Conservation (phyloP, 805 yeast species). For the Saturnispora diversa region DNA sequence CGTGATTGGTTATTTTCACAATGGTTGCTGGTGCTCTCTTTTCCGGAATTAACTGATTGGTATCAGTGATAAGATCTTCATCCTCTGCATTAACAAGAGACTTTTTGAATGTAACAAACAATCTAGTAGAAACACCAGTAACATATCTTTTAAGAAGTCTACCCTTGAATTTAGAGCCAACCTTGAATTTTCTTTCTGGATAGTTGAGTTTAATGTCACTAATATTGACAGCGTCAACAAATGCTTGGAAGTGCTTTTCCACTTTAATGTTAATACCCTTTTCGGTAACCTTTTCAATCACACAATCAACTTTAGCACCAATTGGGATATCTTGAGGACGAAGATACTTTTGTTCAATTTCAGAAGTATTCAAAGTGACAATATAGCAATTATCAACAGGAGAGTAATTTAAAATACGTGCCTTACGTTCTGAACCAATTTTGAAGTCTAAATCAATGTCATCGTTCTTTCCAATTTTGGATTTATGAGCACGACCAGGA, state of each 20-base stretch:
- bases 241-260: conserved; percentile 61
- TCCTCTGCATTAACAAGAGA: conserved; percentile 63
- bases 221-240: conserved; percentile 67
- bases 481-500: conserved; percentile 70
- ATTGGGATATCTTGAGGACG: conserved; percentile 64
- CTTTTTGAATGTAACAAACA: conserved; percentile 71
- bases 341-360: conserved; percentile 58
- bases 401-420: conserved; percentile 71
- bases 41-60: conserved; percentile 36
- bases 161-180: conserved; percentile 73
- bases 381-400: conserved; percentile 56
- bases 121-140: conserved; percentile 35
- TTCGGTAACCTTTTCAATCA: conserved; percentile 47
- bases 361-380: conserved; percentile 60
- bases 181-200: conserved; percentile 88
- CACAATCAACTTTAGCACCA: conserved; percentile 58
- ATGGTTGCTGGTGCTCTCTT: conserved; percentile 65
- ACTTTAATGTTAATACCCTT: conserved; percentile 65
- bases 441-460: conserved; percentile 42
- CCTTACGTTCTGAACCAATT: conserved; percentile 59
- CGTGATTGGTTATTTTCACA: conserved; percentile 59
- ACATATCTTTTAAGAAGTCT: conserved; percentile 50
- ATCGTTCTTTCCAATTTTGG: conserved; percentile 50
- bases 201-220: conserved; percentile 77
- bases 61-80: conserved; percentile 38